Evolutionary conservation across 2,329 filamentous ascomycete genomes (phyloP).

Genomic region (Aspergillus alliaceus): DNA sequence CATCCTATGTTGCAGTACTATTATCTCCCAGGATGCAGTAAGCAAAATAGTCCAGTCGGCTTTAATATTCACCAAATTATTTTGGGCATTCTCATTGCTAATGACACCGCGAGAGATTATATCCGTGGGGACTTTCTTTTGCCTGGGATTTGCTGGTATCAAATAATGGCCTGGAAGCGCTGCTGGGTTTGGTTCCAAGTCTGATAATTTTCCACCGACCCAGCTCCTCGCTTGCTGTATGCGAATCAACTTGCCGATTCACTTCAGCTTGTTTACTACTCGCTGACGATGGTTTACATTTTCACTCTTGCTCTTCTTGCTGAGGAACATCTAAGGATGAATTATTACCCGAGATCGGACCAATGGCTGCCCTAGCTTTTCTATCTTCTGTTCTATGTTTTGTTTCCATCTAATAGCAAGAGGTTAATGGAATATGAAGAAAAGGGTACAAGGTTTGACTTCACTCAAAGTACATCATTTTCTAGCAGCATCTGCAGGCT

Average conservation of each 20-base stretch:
- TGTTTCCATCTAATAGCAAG: constrained; percentile 39
- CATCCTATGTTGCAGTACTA: constrained; percentile 29
- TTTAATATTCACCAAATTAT: constrained; percentile 43
- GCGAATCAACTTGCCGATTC: not conserved
- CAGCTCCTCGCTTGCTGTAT: not conserved
- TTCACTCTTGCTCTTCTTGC: not conserved
- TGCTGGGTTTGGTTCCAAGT: constrained; percentile 21
- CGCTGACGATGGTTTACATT: not conserved
- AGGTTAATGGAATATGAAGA: no score
- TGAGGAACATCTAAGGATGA: not conserved
- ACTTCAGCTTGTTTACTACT: not conserved
- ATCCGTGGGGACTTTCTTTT: constrained; percentile 24
- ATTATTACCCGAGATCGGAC: constrained; percentile 19
- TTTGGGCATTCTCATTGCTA: constrained; percentile 44
- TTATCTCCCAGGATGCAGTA: constrained; percentile 45
- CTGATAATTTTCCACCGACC: constrained; percentile 35
- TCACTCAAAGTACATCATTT: constrained; percentile 34
- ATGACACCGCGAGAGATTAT: constrained; percentile 48
- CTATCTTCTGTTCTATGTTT: constrained; percentile 37
- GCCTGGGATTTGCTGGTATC: not conserved
- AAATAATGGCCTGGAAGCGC: not conserved
- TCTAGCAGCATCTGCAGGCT: constrained; percentile 46
- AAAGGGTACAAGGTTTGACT: not conserved
- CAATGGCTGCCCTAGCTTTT: constrained; percentile 34
- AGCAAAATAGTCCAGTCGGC: constrained; percentile 49